A percentile compares a stretch with the other conserved stretches of the same genome.
Conservation (phyloP, 1,139 yeast genomes). For the Diutina neorugosa region DNA sequence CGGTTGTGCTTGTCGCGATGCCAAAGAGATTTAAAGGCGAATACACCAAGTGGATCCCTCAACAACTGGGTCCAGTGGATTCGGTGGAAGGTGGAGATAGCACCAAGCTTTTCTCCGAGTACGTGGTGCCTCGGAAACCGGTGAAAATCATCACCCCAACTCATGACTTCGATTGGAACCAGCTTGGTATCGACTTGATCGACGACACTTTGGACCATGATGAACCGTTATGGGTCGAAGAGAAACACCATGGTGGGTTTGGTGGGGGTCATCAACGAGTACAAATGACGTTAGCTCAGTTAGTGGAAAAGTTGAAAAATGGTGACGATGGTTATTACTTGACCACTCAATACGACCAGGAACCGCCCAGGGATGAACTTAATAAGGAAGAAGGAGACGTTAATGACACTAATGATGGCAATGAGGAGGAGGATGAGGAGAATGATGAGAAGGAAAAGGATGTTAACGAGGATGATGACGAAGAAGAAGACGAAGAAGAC, state of each 20-base stretch:
- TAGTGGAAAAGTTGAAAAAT: conserved; percentile 24
- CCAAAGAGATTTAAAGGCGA: background rate
- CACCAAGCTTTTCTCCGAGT: conserved; percentile 16
- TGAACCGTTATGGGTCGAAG: conserved; percentile 39
- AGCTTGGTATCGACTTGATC: conserved; percentile 25
- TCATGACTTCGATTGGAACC: conserved; percentile 12
- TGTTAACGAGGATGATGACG: conserved; percentile 6
- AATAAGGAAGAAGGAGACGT: conserved; percentile 10
- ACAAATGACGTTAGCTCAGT: conserved; percentile 34
- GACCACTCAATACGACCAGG: conserved; percentile 55
- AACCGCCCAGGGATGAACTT: conserved; percentile 10
- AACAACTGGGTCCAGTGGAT: conserved; percentile 5
- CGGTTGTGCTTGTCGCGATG: background rate
- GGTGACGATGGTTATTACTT: conserved; percentile 40
- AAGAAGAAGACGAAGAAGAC: conserved; percentile 7
- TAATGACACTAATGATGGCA: conserved; percentile 10
- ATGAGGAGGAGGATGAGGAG: background rate
- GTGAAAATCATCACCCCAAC: conserved; percentile 18
- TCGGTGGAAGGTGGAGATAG: background rate
- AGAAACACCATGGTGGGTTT: conserved; percentile 44
- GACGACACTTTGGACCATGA: conserved; percentile 19
- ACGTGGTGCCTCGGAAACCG: conserved; percentile 24
- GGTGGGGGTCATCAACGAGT: conserved; percentile 49
- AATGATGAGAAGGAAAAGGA: conserved; percentile 5
- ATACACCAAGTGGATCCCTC: background rate